A percentile compares a stretch with the other conserved stretches of the same genome.
These are phyloP conservation scores for Aaosphaeria arxii DNA, from an alignment of 2,329 filamentous ascomycete species.

Conservation along the genomic window DNA sequence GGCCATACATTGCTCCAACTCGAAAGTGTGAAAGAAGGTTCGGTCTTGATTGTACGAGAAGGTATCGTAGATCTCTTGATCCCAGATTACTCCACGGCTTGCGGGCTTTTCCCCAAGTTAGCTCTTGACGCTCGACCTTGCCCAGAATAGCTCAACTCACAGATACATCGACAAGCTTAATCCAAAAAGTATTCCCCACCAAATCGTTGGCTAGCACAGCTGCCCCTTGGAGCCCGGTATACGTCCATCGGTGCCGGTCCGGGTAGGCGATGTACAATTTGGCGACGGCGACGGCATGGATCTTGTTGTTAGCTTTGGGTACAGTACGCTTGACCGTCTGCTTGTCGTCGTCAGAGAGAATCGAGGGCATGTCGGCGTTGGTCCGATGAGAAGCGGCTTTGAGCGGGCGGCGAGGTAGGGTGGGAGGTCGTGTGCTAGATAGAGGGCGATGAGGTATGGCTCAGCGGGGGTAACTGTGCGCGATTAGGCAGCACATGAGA, in stretches of 20 bases:
- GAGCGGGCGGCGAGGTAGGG: slow-evolving; percentile 2
- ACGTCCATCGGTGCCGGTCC: slow-evolving; percentile 82
- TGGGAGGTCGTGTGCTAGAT: slow-evolving; percentile 3
- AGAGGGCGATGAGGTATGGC: slow-evolving; percentile 15
- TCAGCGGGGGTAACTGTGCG: slow-evolving; percentile 23
- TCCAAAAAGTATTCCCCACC: slow-evolving; percentile 93
- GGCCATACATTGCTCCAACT: slow-evolving; percentile 87
- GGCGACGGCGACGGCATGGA: slow-evolving; percentile 90
- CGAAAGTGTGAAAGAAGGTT: slow-evolving; percentile 96
- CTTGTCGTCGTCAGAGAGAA: slow-evolving; percentile 91
- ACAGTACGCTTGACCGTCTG: slow-evolving; percentile 93
- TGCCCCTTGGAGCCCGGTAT: slow-evolving; percentile 89
- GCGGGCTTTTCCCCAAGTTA: slow-evolving; percentile 55
- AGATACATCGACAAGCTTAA: slow-evolving; percentile 96
- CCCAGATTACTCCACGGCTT: slow-evolving; percentile 86
- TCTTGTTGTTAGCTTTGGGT: slow-evolving; percentile 94
- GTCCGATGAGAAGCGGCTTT: slow-evolving; percentile 1
- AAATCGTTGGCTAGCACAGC: slow-evolving; percentile 89
- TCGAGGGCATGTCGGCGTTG: slow-evolving; percentile 52
- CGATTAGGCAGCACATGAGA: slow-evolving; percentile 27
- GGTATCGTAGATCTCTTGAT: slow-evolving; percentile 94
- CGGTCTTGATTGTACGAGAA: slow-evolving; percentile 96
- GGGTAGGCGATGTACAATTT: slow-evolving; percentile 92
- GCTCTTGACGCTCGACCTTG: slow-evolving; percentile 1
- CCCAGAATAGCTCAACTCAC: slow-evolving; percentile 51